Conservation (phyloP, 2,329 filamentous ascomycete species). For the Chaetomium sp. region DNA sequence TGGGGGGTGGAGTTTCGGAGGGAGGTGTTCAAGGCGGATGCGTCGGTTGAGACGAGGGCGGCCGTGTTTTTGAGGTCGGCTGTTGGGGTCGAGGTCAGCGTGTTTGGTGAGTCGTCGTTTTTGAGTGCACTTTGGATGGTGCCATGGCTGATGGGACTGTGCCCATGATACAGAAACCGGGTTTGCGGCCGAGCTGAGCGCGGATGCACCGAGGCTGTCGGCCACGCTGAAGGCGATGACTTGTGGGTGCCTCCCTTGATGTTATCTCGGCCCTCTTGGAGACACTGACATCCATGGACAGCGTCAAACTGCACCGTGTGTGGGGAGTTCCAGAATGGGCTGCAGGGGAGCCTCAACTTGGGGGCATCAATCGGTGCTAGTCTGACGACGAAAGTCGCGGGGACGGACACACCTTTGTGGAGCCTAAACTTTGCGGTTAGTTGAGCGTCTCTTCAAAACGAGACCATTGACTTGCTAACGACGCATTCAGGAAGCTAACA, state of each 20-base stretch:
- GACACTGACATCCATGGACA: neutral
- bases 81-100: neutral
- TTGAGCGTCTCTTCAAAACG: neutral
- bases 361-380: neutral
- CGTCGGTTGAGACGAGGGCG: neutral
- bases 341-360: neutral
- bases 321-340: neutral
- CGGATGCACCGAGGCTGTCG: neutral
- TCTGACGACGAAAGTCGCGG: neutral
- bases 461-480: neutral
- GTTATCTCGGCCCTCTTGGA: neutral
- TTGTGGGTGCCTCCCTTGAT: neutral
- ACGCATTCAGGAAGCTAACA: neutral
- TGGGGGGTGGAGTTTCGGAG: neutral
- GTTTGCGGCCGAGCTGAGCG: neutral
- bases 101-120: neutral
- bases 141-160: neutral
- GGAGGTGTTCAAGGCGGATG: neutral
- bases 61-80: conserved; percentile 1
- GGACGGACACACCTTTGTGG: neutral
- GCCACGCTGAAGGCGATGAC: neutral
- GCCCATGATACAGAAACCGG: neutral
- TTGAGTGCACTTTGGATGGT: neutral
- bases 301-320: neutral
- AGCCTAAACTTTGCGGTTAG: neutral